These are phyloP conservation scores for Calonectria leucothoes DNA, from an alignment of 2,329 filamentous ascomycete genomes.

Conservation along the genomic window DNA sequence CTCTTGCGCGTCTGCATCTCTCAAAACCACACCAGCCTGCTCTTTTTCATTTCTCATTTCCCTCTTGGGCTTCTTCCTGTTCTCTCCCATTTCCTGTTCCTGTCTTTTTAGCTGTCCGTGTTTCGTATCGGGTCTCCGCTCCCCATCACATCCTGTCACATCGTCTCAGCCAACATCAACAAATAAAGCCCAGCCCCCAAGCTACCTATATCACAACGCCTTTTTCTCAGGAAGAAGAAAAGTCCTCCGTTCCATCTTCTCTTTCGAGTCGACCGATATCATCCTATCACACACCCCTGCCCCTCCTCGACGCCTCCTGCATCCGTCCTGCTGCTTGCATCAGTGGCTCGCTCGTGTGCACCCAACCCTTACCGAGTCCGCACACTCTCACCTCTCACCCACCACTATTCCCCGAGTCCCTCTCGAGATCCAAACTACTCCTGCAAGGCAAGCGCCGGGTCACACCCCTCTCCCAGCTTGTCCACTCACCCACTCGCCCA, in stretches of 20 bases:
- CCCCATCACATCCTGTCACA: constrained; percentile 36
- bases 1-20: constrained; percentile 34
- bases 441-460: constrained; percentile 48
- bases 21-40: constrained; percentile 44
- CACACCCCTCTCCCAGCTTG: constrained; percentile 44
- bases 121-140: constrained; percentile 26
- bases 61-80: constrained; percentile 39
- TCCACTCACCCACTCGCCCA: constrained; percentile 39
- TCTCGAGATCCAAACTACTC: constrained; percentile 41
- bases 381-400: constrained; percentile 28
- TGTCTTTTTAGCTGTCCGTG: constrained; percentile 17
- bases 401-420: constrained; percentile 21
- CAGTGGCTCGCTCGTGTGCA: constrained; percentile 10
- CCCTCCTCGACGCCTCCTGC: constrained; percentile 25
- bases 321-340: constrained; percentile 22
- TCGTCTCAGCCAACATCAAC: constrained; percentile 39
- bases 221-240: not conserved
- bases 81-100: constrained; percentile 35
- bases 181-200: constrained; percentile 28
- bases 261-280: constrained; percentile 11
- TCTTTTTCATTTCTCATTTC: constrained; percentile 39
- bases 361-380: constrained; percentile 27
- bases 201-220: constrained; percentile 23
- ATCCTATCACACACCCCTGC: constrained; percentile 19
- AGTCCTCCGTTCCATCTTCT: constrained; percentile 6